These are phyloP conservation scores for Daldinia sp. DNA, from an alignment of 2,329 filamentous ascomycete species.

Conservation along the genomic window DNA sequence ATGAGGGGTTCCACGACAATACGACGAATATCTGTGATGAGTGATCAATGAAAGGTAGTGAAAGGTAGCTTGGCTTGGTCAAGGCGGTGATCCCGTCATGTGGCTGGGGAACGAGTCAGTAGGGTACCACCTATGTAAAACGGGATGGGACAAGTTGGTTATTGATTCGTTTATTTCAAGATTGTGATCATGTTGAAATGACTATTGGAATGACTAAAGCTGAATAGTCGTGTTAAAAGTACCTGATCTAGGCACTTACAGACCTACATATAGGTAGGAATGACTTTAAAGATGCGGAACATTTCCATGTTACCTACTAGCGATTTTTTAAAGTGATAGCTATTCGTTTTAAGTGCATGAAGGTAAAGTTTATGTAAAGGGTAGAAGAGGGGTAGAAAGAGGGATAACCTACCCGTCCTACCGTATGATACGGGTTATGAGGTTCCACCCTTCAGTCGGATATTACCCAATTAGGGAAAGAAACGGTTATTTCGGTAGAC, in stretches of 20 bases:
- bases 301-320: slow-evolving; percentile 3
- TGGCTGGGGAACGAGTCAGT: slow-evolving; percentile 35
- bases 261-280: not conserved
- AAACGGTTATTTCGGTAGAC: not conserved
- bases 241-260: not conserved
- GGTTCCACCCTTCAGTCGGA: slow-evolving; percentile 27
- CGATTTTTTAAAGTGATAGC: not conserved
- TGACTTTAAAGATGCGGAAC: slow-evolving; percentile 3
- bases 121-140: slow-evolving; percentile 19
- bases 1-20: slow-evolving; percentile 25
- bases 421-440: not conserved
- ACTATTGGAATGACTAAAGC: not conserved
- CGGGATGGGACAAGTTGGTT: not conserved
- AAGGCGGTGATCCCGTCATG: slow-evolving; percentile 34
- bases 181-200: slow-evolving; percentile 14
- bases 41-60: slow-evolving; percentile 32
- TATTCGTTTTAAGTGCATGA: slow-evolving; percentile 2
- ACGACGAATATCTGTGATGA: slow-evolving; percentile 20
- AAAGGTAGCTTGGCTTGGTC: slow-evolving; percentile 25
- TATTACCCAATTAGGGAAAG: slow-evolving; percentile 26
- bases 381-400: not conserved
- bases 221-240: not conserved
- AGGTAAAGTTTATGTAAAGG: not conserved
- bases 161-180: slow-evolving; percentile 27
- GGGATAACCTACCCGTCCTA: not conserved